Conservation (phyloP, 108 stramenopile species). For the Ochromonas danica region DNA sequence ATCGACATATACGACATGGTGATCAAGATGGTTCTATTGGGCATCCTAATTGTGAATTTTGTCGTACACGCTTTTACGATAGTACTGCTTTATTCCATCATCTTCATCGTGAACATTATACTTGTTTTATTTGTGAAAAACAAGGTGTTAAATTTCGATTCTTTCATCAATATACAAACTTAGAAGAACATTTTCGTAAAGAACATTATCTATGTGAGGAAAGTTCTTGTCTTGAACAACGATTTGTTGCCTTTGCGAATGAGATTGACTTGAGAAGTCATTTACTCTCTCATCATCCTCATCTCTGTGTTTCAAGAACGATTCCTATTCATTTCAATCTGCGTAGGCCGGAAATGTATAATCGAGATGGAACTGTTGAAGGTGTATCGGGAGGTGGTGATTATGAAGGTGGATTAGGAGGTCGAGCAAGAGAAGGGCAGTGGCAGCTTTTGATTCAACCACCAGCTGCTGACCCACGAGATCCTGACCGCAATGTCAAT, state of each 20-base stretch:
- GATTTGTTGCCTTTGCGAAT: slow-evolving; percentile 54
- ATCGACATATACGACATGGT: slow-evolving; percentile 21
- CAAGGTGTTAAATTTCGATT: slow-evolving; percentile 32
- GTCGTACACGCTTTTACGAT: slow-evolving; percentile 54
- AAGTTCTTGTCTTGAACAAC: slow-evolving; percentile 42
- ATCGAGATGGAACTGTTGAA: not conserved
- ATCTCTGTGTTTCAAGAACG: not conserved
- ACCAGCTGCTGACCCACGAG: slow-evolving; percentile 10
- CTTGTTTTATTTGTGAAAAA: slow-evolving; percentile 52
- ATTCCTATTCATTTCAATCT: slow-evolving; percentile 13
- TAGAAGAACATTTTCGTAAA: slow-evolving; percentile 50
- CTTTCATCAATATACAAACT: slow-evolving; percentile 33
- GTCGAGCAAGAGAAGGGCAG: slow-evolving; percentile 2
- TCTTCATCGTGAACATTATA: slow-evolving; percentile 54
- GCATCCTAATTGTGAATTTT: slow-evolving; percentile 57
- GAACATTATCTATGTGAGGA: slow-evolving; percentile 51
- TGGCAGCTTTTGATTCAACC: slow-evolving; percentile 11
- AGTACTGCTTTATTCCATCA: slow-evolving; percentile 43
- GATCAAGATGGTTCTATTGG: slow-evolving; percentile 45
- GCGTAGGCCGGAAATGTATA: not conserved
- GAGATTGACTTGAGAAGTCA: slow-evolving; percentile 50
- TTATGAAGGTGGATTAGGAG: slow-evolving; percentile 28
- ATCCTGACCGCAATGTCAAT: not conserved
- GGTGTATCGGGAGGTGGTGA: not conserved
- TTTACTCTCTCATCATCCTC: not conserved